Evolutionary conservation across 768 basidiomycete genomes (phyloP).

Genomic region (Pisolithus tinctorius): DNA sequence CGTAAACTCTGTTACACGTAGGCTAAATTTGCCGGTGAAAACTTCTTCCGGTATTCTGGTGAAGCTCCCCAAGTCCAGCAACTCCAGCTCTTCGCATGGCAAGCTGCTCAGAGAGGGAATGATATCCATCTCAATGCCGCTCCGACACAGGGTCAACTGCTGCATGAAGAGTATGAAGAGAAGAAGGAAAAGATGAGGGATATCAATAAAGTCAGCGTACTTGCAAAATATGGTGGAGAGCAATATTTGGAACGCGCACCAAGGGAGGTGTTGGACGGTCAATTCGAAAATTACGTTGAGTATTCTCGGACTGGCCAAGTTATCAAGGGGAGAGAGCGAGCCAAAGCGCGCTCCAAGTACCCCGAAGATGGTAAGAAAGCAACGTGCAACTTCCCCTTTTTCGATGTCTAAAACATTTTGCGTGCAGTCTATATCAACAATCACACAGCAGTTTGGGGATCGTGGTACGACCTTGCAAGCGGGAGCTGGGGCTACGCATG

Average conservation of each 20-base stretch:
- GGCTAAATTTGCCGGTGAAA: slow-evolving; percentile 93
- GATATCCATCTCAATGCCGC: slow-evolving; percentile 95
- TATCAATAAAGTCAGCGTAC: slow-evolving; percentile 79
- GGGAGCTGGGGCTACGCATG: slow-evolving; percentile 91
- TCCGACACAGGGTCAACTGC: slow-evolving; percentile 89
- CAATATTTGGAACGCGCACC: slow-evolving; percentile 87
- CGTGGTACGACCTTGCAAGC: slow-evolving; percentile 72
- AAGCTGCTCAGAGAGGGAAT: slow-evolving; percentile 86
- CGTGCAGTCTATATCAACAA: slow-evolving; percentile 79
- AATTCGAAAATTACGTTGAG: slow-evolving; percentile 97
- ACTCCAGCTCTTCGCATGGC: slow-evolving; percentile 96
- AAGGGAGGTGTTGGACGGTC: slow-evolving; percentile 86
- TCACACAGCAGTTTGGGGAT: slow-evolving; percentile 96
- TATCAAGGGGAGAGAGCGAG: slow-evolving; percentile 86
- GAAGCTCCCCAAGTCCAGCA: slow-evolving; percentile 90
- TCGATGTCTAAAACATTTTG: slow-evolving; percentile 3
- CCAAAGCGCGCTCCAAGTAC: slow-evolving; percentile 86
- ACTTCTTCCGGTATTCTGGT: slow-evolving; percentile 87
- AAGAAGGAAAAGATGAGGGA: slow-evolving; percentile 93
- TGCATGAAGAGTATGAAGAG: slow-evolving; percentile 85
- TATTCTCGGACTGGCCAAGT: slow-evolving; percentile 90
- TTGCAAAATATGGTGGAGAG: slow-evolving; percentile 92
- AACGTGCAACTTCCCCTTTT: slow-evolving; percentile 1
- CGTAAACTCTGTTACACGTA: slow-evolving; percentile 22
- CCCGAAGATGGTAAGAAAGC: slow-evolving; percentile 79